Evolutionary conservation across 2,329 filamentous ascomycete genomes (phyloP).

Genomic region (Balansia obtecta): DNA sequence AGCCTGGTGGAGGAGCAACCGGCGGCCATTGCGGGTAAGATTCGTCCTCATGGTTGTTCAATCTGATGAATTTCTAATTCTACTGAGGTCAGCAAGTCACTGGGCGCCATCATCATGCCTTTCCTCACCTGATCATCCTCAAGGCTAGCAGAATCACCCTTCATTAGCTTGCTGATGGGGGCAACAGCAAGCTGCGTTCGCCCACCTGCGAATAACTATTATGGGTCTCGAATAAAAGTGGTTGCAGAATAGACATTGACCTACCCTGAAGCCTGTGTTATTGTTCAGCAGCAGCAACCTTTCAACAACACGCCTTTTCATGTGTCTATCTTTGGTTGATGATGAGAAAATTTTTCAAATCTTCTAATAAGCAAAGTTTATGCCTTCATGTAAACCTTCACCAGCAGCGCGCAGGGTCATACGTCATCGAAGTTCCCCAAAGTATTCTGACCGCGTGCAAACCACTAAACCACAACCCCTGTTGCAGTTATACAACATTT

Average conservation of each 20-base stretch:
- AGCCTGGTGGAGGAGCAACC: slow-evolving; percentile 23
- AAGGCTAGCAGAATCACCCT: not conserved
- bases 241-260: not conserved
- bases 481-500: no score
- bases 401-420: no score
- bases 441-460: no score
- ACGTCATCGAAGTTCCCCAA: no score
- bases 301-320: no score
- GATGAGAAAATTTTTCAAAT: no score
- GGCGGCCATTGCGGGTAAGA: slow-evolving; percentile 31
- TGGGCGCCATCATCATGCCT: not conserved
- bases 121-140: not conserved
- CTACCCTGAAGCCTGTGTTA: not conserved
- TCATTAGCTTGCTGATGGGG: not conserved
- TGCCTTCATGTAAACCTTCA: no score
- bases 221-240: not conserved
- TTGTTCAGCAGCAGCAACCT: no score
- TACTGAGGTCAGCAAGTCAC: no score
- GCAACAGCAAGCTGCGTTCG: not conserved
- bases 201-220: slow-evolving; percentile 1
- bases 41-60: slow-evolving; percentile 29
- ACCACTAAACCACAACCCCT: no score
- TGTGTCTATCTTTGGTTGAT: no score
- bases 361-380: no score
- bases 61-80: not conserved